Conservation (phyloP, 768 basidiomycete species). For the Phlebiopsis gigantea region DNA sequence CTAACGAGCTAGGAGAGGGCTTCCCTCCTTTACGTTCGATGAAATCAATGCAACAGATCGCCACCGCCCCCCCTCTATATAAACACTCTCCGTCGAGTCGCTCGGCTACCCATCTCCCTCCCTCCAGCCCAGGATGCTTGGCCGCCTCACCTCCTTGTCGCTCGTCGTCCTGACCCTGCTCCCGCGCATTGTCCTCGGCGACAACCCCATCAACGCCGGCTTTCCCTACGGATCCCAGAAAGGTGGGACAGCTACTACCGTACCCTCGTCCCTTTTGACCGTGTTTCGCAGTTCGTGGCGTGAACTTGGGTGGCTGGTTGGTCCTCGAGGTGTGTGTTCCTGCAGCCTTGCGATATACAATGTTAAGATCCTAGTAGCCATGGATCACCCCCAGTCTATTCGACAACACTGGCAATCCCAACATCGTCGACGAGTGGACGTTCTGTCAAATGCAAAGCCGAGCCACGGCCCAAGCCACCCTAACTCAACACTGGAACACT, state of each 20-base stretch:
- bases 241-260: conserved; percentile 3
- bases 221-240: conserved; percentile 72
- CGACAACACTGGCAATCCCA: conserved; percentile 51
- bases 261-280: background rate
- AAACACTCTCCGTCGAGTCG: background rate
- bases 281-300: conserved; percentile 54
- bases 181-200: conserved; percentile 17
- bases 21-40: conserved; percentile 1
- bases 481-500: conserved; percentile 71
- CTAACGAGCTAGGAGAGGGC: background rate
- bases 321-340: conserved; percentile 39
- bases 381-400: conserved; percentile 80
- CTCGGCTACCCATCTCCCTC: conserved; percentile 7
- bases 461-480: conserved; percentile 40
- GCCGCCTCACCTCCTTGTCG: conserved; percentile 16
- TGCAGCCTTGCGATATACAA: too few relatives aligned
- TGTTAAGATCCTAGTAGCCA: conserved; percentile 34
- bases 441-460: conserved; percentile 59
- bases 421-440: conserved; percentile 75
- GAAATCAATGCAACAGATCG: background rate
- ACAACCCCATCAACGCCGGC: conserved; percentile 39
- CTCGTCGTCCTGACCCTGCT: conserved; percentile 28
- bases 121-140: conserved; percentile 11
- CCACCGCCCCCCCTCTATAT: background rate
- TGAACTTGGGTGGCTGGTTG: conserved; percentile 73